A percentile compares a stretch with the other conserved stretches of the same genome.
These are phyloP conservation scores for Trichomonas gallinae DNA, from an alignment of 208 protist genomes.

Conservation along the genomic window DNA sequence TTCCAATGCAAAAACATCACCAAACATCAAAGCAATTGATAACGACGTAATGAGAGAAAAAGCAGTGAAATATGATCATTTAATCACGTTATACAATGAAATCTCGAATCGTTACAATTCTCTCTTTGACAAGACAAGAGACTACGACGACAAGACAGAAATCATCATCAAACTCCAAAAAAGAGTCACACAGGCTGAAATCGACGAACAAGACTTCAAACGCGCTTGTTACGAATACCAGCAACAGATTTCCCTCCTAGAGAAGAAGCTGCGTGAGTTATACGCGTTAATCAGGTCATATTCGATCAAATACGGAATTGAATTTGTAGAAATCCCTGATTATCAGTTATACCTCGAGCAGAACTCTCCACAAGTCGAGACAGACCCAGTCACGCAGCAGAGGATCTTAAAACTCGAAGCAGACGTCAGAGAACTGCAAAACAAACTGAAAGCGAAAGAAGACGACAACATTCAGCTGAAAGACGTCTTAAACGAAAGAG, in stretches of 20 bases:
- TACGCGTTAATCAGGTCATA: not conserved
- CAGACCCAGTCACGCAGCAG: not conserved
- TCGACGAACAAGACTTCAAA: not conserved
- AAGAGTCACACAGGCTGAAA: not conserved
- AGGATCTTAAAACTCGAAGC: not conserved
- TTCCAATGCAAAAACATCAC: not conserved
- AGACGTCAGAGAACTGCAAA: not conserved
- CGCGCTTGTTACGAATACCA: not conserved
- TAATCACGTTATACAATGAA: not conserved
- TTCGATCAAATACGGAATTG: not conserved
- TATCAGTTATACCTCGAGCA: not conserved
- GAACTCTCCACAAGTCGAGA: not conserved
- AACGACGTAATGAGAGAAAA: not conserved
- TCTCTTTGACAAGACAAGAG: not conserved
- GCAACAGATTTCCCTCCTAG: not conserved
- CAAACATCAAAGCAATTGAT: not conserved
- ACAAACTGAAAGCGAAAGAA: not conserved
- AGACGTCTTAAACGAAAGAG: not conserved
- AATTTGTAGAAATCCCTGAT: not conserved
- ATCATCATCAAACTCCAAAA: not conserved
- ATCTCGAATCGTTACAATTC: not conserved
- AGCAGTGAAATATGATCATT: not conserved
- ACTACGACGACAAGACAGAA: not conserved
- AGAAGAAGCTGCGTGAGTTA: not conserved
- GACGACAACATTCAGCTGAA: not conserved